A percentile compares a stretch with the other conserved stretches of the same genome.
Conservation (phyloP, 1,284 basidiomycete genomes). For the Sanguinoderma infundibulare region DNA sequence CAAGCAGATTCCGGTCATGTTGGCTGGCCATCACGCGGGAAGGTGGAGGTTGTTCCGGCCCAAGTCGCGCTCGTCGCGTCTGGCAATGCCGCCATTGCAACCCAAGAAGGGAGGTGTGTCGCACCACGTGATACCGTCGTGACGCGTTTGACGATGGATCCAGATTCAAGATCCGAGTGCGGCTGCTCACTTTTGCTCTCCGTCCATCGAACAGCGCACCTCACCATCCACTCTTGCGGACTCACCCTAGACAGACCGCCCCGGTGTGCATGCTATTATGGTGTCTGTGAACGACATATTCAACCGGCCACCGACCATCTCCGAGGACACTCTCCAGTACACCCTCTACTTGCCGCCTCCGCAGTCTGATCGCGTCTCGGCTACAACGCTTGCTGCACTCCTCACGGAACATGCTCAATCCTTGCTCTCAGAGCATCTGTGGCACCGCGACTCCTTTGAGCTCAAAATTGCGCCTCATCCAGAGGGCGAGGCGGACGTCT, state of each 20-base stretch:
- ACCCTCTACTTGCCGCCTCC: conserved; percentile 63
- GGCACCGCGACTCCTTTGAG: conserved; percentile 90
- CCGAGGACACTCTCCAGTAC: conserved; percentile 87
- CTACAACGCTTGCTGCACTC: conserved; percentile 71
- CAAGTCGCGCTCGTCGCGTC: conserved; percentile 9
- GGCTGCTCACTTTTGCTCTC: no score
- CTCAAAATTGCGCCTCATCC: conserved; percentile 65
- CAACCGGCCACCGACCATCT: conserved; percentile 73
- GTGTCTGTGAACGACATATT: conserved; percentile 52
- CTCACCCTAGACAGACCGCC: no score
- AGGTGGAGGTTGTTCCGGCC: not conserved
- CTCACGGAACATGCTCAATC: conserved; percentile 64
- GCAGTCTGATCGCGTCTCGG: conserved; percentile 59
- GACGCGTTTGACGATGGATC: conserved; percentile 21
- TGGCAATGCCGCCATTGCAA: conserved; percentile 1
- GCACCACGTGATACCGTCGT: conserved; percentile 20
- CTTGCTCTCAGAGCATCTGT: conserved; percentile 73
- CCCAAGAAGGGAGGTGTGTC: conserved; percentile 16
- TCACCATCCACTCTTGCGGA: not conserved
- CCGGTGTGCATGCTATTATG: not conserved
- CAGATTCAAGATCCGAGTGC: no score
- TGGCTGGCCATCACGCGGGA: conserved; percentile 43
- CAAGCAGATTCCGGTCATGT: conserved; percentile 87
- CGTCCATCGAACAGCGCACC: not conserved
- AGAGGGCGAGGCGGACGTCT: conserved; percentile 43